These are phyloP conservation scores for Aspergillus fijiensis DNA, from an alignment of 2,329 filamentous ascomycete genomes.

Conservation along the genomic window DNA sequence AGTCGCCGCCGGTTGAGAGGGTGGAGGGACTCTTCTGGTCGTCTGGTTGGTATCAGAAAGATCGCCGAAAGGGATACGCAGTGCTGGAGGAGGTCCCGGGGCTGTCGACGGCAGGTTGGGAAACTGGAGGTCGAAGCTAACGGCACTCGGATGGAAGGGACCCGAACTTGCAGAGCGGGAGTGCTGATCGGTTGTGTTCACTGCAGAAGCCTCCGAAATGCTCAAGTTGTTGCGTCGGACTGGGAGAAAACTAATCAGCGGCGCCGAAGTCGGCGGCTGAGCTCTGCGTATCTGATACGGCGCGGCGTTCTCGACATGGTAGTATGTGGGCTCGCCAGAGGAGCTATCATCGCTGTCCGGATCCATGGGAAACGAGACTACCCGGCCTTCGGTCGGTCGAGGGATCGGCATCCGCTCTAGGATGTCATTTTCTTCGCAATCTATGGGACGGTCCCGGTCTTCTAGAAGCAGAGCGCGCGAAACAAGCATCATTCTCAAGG, in stretches of 20 bases:
- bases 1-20: background rate
- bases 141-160: constrained; percentile 17
- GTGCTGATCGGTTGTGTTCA: background rate
- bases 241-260: background rate
- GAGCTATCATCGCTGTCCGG: background rate
- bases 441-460: constrained; percentile 21
- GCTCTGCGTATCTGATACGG: background rate
- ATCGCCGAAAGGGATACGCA: background rate
- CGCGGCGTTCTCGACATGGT: background rate
- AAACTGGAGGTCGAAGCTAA: constrained; percentile 23
- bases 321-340: background rate
- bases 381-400: background rate
- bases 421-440: background rate
- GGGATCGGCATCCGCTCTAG: background rate
- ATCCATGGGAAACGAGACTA: background rate
- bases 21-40: constrained; percentile 4
- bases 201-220: background rate
- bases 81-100: background rate
- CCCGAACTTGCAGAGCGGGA: background rate
- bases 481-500: constrained; percentile 30
- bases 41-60: background rate
- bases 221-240: background rate
- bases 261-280: background rate
- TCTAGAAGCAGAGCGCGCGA: constrained; percentile 33
- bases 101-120: constrained; percentile 12